phyloP scores from a whole-genome alignment of 768 basidiomycete genomes.

The Kwoniella sp. region DNA sequence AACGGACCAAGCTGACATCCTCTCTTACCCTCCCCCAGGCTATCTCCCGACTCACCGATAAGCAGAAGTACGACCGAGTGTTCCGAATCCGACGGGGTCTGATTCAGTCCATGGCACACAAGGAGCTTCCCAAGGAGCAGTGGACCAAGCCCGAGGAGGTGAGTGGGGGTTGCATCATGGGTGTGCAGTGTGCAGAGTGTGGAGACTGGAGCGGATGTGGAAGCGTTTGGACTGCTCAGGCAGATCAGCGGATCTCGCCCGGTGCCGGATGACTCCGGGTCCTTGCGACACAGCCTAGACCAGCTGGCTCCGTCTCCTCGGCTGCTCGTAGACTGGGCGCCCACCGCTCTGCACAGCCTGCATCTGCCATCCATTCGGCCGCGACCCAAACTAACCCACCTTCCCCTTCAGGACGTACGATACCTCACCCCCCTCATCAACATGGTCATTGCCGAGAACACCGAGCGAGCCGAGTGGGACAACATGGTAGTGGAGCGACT shows the following conservation, averaged over 20 bases:
- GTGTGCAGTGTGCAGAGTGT: too few relatives aligned
- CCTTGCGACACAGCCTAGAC: too few relatives aligned
- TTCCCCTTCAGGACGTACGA: slow-evolving; percentile 66
- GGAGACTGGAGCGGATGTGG: too few relatives aligned
- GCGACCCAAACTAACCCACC: neutral
- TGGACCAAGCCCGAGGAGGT: slow-evolving; percentile 77
- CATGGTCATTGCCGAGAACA: slow-evolving; percentile 67
- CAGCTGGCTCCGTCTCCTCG: too few relatives aligned
- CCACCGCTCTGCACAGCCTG: too few relatives aligned
- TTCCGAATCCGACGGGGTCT: slow-evolving; percentile 71
- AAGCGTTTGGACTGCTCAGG: too few relatives aligned
- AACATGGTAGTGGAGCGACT: slow-evolving; percentile 61
- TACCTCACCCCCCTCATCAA: slow-evolving; percentile 77
- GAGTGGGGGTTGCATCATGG: slow-evolving; percentile 42
- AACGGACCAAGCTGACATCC: too few relatives aligned
- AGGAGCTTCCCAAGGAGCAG: slow-evolving; percentile 70
- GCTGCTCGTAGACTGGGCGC: too few relatives aligned
- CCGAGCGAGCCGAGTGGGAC: slow-evolving; percentile 79
- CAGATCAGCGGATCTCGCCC: too few relatives aligned
- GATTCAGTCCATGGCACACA: slow-evolving; percentile 73
- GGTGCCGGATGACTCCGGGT: too few relatives aligned
- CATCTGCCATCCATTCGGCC: neutral
- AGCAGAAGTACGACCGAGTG: slow-evolving; percentile 81
- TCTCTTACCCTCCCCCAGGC: slow-evolving; percentile 58
- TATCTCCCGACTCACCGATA: slow-evolving; percentile 68